Percentiles rank a stretch among this genome's conserved stretches.
These are phyloP conservation scores for Penicillium silybi DNA, from an alignment of 495 filamentous ascomycete species.

Conservation along the genomic window DNA sequence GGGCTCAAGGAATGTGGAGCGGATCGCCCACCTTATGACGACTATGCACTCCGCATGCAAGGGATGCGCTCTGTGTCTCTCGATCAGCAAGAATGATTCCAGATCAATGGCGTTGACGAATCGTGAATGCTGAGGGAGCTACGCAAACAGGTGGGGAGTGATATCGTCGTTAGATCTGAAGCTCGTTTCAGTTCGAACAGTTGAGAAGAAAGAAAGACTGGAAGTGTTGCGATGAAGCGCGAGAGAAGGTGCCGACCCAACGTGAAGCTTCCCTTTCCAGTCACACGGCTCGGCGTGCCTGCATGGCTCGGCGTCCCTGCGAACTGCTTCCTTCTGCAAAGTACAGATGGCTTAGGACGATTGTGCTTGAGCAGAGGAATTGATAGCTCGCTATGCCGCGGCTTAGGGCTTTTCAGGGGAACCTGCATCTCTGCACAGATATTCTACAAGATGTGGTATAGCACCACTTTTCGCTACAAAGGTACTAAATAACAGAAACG, in stretches of 20 bases:
- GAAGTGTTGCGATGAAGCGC: not conserved
- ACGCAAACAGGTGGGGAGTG: too few species aligned
- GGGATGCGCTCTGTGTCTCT: slow-evolving; percentile 3
- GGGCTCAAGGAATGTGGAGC: slow-evolving; percentile 27
- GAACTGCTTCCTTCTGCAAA: too few species aligned
- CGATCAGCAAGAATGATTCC: slow-evolving; percentile 6
- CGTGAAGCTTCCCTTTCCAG: slow-evolving; percentile 7
- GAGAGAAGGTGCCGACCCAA: slow-evolving; percentile 8
- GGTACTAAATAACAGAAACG: not conserved
- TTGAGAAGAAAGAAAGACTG: not conserved
- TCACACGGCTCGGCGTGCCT: not conserved
- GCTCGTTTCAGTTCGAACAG: not conserved
- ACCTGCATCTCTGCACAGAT: too few species aligned
- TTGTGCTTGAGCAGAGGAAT: too few species aligned
- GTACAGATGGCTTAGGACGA: too few species aligned
- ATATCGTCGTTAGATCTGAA: too few species aligned
- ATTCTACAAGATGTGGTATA: too few species aligned
- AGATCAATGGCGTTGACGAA: not conserved
- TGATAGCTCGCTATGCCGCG: too few species aligned
- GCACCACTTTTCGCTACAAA: not conserved
- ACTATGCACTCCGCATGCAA: slow-evolving; percentile 5
- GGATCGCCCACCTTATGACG: slow-evolving; percentile 19
- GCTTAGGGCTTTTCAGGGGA: too few species aligned
- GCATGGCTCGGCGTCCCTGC: not conserved
- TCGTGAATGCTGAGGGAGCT: not conserved